Conservation (phyloP, 148 eudicot species). For the Polygonum maritimum region DNA sequence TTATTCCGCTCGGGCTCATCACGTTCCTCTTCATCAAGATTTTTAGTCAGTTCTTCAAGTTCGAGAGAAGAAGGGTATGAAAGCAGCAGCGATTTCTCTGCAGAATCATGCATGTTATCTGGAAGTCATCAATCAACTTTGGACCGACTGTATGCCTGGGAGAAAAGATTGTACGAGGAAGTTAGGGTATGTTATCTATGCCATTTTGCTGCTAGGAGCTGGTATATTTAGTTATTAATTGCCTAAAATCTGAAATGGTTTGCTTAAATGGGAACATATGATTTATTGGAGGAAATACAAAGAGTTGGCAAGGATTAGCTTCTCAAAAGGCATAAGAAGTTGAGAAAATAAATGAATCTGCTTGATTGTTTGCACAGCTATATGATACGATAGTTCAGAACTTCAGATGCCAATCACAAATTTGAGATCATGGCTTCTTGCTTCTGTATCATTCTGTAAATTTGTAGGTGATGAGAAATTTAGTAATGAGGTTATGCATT, state of each 20-base stretch:
- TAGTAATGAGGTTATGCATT: neutral
- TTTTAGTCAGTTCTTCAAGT: slow-evolving; percentile 39
- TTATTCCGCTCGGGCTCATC: slow-evolving; percentile 81
- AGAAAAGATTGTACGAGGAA: slow-evolving; percentile 92
- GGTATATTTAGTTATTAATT: neutral
- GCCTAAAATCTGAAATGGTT: neutral
- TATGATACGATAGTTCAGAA: neutral
- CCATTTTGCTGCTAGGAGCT: neutral
- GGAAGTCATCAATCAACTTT: slow-evolving; percentile 85
- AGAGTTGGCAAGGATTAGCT: slow-evolving; percentile 1
- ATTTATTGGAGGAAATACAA: neutral
- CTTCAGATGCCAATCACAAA: neutral
- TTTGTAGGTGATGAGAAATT: neutral
- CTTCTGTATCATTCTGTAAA: neutral
- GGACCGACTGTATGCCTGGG: slow-evolving; percentile 85
- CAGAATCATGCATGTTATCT: slow-evolving; percentile 53
- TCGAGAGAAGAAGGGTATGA: slow-evolving; percentile 59
- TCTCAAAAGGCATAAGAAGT: neutral
- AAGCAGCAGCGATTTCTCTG: slow-evolving; percentile 64
- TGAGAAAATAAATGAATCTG: neutral
- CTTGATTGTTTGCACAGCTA: neutral
- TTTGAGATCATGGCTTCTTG: neutral
- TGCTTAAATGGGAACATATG: neutral
- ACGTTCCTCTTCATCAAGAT: slow-evolving; percentile 81
- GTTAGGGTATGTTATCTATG: slow-evolving; percentile 57